Evolutionary conservation across 495 filamentous ascomycete genomes (phyloP).

Genomic region (Talaromyces thailandensis): DNA sequence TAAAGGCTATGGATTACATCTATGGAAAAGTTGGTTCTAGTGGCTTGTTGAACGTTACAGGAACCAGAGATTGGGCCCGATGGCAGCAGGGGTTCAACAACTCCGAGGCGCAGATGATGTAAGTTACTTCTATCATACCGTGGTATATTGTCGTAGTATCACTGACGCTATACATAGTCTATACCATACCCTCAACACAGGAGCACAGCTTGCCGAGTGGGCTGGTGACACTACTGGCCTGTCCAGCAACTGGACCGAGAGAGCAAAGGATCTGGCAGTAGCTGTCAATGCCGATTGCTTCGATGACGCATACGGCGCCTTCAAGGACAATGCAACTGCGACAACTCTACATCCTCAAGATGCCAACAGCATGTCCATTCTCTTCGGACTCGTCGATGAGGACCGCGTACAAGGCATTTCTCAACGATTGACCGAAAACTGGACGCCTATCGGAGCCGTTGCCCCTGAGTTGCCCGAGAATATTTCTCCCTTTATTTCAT

Average conservation of each 20-base stretch:
- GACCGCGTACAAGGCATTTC: slow-evolving; percentile 31
- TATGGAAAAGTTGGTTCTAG: slow-evolving; percentile 40
- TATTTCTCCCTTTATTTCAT: slow-evolving; percentile 52
- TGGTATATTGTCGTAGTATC: not conserved
- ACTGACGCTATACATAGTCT: slow-evolving; percentile 19
- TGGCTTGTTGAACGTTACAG: slow-evolving; percentile 48
- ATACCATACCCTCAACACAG: slow-evolving; percentile 43
- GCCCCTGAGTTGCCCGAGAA: slow-evolving; percentile 48
- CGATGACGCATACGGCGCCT: slow-evolving; percentile 42
- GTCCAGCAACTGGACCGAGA: slow-evolving; percentile 30
- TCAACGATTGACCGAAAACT: slow-evolving; percentile 37
- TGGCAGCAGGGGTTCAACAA: slow-evolving; percentile 44
- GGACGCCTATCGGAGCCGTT: slow-evolving; percentile 50
- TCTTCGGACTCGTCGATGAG: slow-evolving; percentile 26
- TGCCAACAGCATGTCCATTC: slow-evolving; percentile 41
- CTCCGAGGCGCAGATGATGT: slow-evolving; percentile 49
- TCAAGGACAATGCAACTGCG: slow-evolving; percentile 46
- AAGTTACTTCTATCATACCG: slow-evolving; percentile 5
- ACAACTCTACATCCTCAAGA: slow-evolving; percentile 41
- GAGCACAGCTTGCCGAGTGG: slow-evolving; percentile 42
- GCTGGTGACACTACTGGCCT: slow-evolving; percentile 31
- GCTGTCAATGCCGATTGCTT: slow-evolving; percentile 41
- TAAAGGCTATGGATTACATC: slow-evolving; percentile 45
- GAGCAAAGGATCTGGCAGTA: slow-evolving; percentile 27
- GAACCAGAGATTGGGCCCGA: slow-evolving; percentile 48